These are phyloP conservation scores for Magnolia kwangsiensis DNA, from an alignment of 164 flowering plant genomes.

Conservation along the genomic window DNA sequence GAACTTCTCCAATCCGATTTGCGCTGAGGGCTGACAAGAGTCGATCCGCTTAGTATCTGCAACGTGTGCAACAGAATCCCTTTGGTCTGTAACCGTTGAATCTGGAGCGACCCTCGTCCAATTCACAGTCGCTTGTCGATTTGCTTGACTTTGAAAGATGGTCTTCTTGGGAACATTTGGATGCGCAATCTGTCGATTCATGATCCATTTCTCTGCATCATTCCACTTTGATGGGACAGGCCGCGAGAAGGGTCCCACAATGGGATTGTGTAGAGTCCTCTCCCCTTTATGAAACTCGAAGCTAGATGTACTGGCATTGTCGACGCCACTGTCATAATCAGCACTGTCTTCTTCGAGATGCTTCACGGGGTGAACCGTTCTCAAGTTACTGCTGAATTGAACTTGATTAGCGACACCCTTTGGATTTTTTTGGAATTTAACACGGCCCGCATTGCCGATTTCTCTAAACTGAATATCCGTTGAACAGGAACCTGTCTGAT, in stretches of 20 bases:
- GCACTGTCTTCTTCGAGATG: constrained; percentile 62
- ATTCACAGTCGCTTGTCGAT: constrained; percentile 33
- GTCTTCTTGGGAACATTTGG: constrained; percentile 39
- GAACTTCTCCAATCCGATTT: constrained; percentile 44
- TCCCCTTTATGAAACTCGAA: constrained; percentile 90
- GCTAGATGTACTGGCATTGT: constrained; percentile 81
- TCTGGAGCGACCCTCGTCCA: constrained; percentile 58
- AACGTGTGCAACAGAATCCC: constrained; percentile 17
- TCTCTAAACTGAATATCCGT: constrained; percentile 27
- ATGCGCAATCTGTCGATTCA: constrained; percentile 33
- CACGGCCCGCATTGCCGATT: constrained; percentile 21
- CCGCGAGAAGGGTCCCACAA: constrained; percentile 44
- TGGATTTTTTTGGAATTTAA: constrained; percentile 29
- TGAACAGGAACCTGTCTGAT: constrained; percentile 17
- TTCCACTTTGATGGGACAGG: constrained; percentile 89
- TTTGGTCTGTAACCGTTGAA: constrained; percentile 35
- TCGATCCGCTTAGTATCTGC: constrained; percentile 47
- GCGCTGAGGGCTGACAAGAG: constrained; percentile 40
- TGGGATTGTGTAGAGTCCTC: constrained; percentile 37
- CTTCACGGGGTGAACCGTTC: constrained; percentile 57
- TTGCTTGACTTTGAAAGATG: constrained; percentile 28
- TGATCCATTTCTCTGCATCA: constrained; percentile 94
- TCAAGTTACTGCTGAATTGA: constrained; percentile 28
- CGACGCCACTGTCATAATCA: constrained; percentile 67
- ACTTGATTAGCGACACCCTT: constrained; percentile 22